Evolutionary conservation across 1,284 basidiomycete genomes (phyloP).

Genomic region (Puccinia coronata): DNA sequence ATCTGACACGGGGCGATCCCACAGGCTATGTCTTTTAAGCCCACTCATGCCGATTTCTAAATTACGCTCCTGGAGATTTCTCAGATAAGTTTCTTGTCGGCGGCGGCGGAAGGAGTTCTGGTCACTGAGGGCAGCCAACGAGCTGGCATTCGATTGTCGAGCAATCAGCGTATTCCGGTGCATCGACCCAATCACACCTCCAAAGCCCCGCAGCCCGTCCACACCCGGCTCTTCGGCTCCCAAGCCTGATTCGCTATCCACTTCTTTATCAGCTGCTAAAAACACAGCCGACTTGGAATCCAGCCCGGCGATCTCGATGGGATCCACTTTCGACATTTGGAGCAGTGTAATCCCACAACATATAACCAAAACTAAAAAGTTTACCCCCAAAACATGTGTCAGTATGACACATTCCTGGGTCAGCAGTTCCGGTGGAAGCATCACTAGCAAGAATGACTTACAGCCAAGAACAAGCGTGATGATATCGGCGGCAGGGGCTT

Average conservation of each 20-base stretch:
- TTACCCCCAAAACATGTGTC: conserved; percentile 1
- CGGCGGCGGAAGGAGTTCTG: conserved; percentile 2
- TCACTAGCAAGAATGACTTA: not conserved
- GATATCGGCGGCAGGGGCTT: conserved; percentile 72
- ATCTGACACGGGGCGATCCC: conserved; percentile 39
- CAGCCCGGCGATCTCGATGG: conserved; percentile 53
- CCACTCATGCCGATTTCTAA: conserved; percentile 22
- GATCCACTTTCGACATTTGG: conserved; percentile 80
- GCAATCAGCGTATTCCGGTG: conserved; percentile 57
- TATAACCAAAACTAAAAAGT: conserved; percentile 55
- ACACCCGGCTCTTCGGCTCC: conserved; percentile 56
- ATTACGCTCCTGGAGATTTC: not conserved
- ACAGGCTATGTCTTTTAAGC: conserved; percentile 30
- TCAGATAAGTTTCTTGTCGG: conserved; percentile 15
- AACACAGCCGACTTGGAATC: conserved; percentile 40
- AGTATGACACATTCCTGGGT: conserved; percentile 57
- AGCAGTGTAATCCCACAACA: conserved; percentile 84
- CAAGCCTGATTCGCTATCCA: conserved; percentile 21
- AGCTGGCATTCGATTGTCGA: conserved; percentile 48
- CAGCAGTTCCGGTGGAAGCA: conserved; percentile 64
- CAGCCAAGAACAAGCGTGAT: conserved; percentile 88
- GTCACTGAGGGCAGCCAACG: conserved; percentile 52
- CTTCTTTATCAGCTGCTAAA: conserved; percentile 33
- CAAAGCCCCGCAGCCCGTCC: conserved; percentile 57
- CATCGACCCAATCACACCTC: conserved; percentile 57